Base-by-base conservation (phyloP, 2,329 filamentous ascomycete species). In the Colletotrichum cereale region DNA sequence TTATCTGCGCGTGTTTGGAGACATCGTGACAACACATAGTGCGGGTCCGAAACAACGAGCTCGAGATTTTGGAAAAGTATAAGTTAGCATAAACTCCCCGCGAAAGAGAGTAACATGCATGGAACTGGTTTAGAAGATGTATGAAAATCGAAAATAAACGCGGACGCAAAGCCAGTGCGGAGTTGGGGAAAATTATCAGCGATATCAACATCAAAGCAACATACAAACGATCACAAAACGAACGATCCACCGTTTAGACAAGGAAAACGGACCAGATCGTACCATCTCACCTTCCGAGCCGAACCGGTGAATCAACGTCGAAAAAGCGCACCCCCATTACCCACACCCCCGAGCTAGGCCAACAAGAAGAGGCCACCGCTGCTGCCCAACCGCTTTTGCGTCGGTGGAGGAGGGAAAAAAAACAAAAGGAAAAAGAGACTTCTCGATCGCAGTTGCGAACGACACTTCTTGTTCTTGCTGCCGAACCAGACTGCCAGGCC, bases 11-110 rank as follows among this genome's bases (percentile, higher is more conserved):
- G 76, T 77, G 78, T 77, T 76, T 74, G 74, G 73, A 76, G 74
- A 75, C 73, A 73, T 70, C 53, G 47, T 72, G 73, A 74, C 64
- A 74, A 58, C 71, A 72, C 65, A 73, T 74, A 48, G 55, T 72
- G 73, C 73, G 71, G 73, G 73, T 66, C 67, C 44, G 31, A 64
- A 68, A 60, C 12, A 68, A 53, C 47, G 57, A 44, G n/a, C n/a
- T 50, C 57, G 62, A 52, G 64, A 10, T 67, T 66, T 76, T 75
- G 72, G 77, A 75, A 76, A 75, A 78, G 80, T 83, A 83, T 83
- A 83, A 83, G 81, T 81, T 82, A 75, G 78, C 78, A 77, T 76
- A 74, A 71, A 75, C 79, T 79, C 79, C 76, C 73, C 67, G n/a
- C 16, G 44, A 31, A 24, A 18, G 42, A 63, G 56, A 62, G 63